Conservation (phyloP, 2,329 filamentous ascomycete genomes). For the Curvularia hawaiiensis region DNA sequence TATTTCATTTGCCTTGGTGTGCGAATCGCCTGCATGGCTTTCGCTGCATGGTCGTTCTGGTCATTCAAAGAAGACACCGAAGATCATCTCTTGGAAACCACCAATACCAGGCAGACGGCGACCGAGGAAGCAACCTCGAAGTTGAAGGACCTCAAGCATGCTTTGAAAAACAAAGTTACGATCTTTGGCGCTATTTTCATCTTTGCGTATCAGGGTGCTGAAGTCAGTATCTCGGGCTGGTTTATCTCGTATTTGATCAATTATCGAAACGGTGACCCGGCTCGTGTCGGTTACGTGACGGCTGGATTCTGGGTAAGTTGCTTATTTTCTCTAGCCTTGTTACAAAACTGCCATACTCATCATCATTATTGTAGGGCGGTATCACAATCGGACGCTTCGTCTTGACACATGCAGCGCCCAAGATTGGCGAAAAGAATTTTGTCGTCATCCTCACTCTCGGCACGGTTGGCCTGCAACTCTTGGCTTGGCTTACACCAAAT, state of each 20-base stretch:
- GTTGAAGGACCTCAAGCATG: slow-evolving; percentile 56
- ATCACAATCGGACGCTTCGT: slow-evolving; percentile 78
- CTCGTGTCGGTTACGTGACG: slow-evolving; percentile 78
- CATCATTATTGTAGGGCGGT: slow-evolving; percentile 60
- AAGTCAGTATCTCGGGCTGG: slow-evolving; percentile 85
- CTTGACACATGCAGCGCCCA: slow-evolving; percentile 68
- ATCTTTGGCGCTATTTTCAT: slow-evolving; percentile 80
- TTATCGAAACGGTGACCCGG: slow-evolving; percentile 70
- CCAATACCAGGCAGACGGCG: slow-evolving; percentile 49
- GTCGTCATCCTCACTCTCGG: slow-evolving; percentile 68
- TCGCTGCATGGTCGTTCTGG: slow-evolving; percentile 71
- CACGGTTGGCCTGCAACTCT: slow-evolving; percentile 70
- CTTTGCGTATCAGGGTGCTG: slow-evolving; percentile 84
- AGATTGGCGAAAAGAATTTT: slow-evolving; percentile 71
- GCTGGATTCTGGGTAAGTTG: slow-evolving; percentile 64
- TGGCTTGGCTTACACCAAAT: slow-evolving; percentile 80
- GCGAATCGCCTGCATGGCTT: slow-evolving; percentile 60
- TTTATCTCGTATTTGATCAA: slow-evolving; percentile 83
- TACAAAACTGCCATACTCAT: slow-evolving; percentile 13
- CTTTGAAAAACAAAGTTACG: slow-evolving; percentile 63
- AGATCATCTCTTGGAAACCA: slow-evolving; percentile 51
- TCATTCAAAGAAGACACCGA: slow-evolving; percentile 68
- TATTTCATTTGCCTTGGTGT: slow-evolving; percentile 71
- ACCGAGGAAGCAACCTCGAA: slow-evolving; percentile 47
- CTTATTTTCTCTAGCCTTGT: neutral